These are phyloP conservation scores for Melocanna baccifera DNA, from an alignment of 176 grass and related monocot species.

Conservation along the genomic window DNA sequence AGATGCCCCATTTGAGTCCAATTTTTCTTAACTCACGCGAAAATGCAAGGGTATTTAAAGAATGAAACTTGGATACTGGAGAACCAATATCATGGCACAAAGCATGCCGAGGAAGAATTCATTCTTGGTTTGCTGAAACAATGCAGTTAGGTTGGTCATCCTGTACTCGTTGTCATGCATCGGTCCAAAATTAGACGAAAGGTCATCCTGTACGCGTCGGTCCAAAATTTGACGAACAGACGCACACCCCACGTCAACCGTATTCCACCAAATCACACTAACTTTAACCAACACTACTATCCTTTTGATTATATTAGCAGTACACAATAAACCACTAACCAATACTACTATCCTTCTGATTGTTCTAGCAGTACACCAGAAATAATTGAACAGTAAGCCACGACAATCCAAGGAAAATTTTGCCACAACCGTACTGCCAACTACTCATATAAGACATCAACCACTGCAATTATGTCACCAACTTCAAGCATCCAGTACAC, in stretches of 20 bases:
- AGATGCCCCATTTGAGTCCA: background rate
- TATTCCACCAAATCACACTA: background rate
- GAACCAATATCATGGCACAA: conserved; percentile 37
- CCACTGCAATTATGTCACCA: background rate
- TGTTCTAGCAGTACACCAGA: background rate
- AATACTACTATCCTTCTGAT: background rate
- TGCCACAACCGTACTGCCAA: background rate
- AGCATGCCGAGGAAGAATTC: conserved; percentile 35
- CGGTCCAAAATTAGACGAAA: too few relatives aligned
- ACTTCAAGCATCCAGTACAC: background rate
- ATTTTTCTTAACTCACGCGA: background rate
- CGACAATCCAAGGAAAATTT: background rate
- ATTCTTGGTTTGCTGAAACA: conserved; percentile 10
- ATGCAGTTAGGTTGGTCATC: conserved; percentile 9
- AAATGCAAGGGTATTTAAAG: background rate
- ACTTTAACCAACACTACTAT: background rate
- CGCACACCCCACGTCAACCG: background rate
- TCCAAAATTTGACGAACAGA: background rate
- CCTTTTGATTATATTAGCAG: background rate
- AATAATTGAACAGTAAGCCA: background rate
- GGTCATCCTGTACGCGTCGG: background rate
- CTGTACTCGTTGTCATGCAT: background rate
- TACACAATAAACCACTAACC: background rate
- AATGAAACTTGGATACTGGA: background rate
- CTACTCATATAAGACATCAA: background rate